Percentiles rank a stretch among this genome's conserved stretches.
These are phyloP conservation scores for Coniella vitis DNA, from an alignment of 2,329 filamentous ascomycete species.

Conservation along the genomic window DNA sequence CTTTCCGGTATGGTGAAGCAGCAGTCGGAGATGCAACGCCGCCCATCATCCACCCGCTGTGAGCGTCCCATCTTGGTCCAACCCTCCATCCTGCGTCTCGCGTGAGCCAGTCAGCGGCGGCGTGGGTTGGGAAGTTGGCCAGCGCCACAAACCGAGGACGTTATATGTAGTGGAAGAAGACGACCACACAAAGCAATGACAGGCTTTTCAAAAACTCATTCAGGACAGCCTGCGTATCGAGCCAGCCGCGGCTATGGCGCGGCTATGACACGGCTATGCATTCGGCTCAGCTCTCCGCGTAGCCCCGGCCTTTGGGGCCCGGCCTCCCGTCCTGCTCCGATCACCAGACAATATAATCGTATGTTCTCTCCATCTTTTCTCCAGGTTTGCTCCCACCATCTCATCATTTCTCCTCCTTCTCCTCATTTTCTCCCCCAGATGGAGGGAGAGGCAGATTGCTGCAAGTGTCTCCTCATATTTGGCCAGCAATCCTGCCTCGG, in stretches of 20 bases:
- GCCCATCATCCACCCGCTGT: neutral
- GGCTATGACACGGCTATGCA: neutral
- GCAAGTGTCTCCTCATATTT: constrained; percentile 3
- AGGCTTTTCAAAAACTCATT: too few relatives aligned
- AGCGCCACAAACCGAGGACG: too few relatives aligned
- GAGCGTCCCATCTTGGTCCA: too few relatives aligned
- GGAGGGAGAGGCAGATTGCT: neutral
- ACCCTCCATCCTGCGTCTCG: too few relatives aligned
- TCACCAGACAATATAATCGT: constrained; percentile 17
- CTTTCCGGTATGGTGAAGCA: neutral
- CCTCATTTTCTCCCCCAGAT: constrained; percentile 11
- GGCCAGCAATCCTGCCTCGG: neutral
- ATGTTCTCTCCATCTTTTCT: constrained; percentile 13
- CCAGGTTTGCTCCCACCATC: constrained; percentile 6
- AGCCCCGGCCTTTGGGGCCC: constrained; percentile 4
- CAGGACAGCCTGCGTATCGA: too few relatives aligned
- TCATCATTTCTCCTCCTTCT: neutral
- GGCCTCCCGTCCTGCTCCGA: constrained; percentile 10
- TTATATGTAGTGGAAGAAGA: too few relatives aligned
- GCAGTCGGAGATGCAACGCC: neutral
- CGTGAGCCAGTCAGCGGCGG: neutral
- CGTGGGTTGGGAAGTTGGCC: too few relatives aligned
- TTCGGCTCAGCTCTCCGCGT: constrained; percentile 6
- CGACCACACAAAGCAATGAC: too few relatives aligned
- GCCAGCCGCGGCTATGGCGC: neutral